Base-by-base conservation (phyloP, 2,329 filamentous ascomycete genomes). In the Scedosporium apiospermum region DNA sequence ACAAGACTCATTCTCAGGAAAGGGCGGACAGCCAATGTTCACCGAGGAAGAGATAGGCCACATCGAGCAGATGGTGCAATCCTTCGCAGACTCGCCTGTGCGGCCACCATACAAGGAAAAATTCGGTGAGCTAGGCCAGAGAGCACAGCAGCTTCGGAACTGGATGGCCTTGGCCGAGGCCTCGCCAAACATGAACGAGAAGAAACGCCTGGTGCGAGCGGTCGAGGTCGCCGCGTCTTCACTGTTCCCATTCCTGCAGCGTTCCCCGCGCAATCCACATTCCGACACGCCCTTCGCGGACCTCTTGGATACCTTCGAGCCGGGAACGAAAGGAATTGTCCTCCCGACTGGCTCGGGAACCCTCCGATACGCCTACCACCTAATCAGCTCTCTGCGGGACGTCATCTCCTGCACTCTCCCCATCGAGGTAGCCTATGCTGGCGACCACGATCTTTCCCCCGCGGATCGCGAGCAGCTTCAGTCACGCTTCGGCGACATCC, bases 381-480 rank as follows among this genome's bases (percentile, higher is more conserved):
- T 75, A 10, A 68, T 76, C 12, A 67, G 67, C n/a, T 67, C 71
- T 2, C 58, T 76, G 5, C 71, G 71, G 21, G 63, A 64, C 2
- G 70, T 74, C 1, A 66, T 74, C 57, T 65, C 67, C 1, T 72
- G 71, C 0, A 60, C 63, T 1, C 64, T 76, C 0, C 74, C 74
- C 0, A 76, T 76, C 6, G 68, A 76, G 26, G 60, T 76, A 38
- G 71, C 69, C 1, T 76, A 76, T 61, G 74, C 74, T 0, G 74
- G 74, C 27, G 70, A 76, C 26, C 53, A 65, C 0, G 73, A 74
- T 51, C 62, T 76, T 1, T 65, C 71, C 0, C 6, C 64, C 2
- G 42, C 65, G 4, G 67, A 71, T 6, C 68, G 72, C 10, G 64
- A 68, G 6, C 64, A 64, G 1, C 65, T 75, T 2, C 63, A 63